Evolutionary conservation across 208 protist genomes (phyloP).

Genomic region (Wallacemonas rigidus): DNA sequence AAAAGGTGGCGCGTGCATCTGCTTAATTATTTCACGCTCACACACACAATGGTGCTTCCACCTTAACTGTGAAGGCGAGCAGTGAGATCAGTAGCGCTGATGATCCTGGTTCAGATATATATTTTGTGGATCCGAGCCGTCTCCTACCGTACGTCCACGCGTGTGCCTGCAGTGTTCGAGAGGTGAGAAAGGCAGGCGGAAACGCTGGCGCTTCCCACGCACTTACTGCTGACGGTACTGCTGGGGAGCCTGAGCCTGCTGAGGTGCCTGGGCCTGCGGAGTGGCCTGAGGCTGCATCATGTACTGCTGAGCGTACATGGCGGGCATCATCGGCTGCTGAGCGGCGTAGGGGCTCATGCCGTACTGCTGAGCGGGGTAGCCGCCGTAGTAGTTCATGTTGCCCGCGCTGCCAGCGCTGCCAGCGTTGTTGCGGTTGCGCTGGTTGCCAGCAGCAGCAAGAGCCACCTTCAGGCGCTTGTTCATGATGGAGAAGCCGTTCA

Average conservation of each 20-base stretch:
- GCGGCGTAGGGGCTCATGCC: slow-evolving; percentile 48
- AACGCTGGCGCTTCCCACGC: not conserved
- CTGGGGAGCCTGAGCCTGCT: slow-evolving; percentile 29
- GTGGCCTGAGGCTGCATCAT: slow-evolving; percentile 59
- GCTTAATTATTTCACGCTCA: too few species aligned
- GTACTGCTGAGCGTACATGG: slow-evolving; percentile 64
- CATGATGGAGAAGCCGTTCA: slow-evolving; percentile 87
- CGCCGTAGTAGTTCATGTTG: slow-evolving; percentile 54
- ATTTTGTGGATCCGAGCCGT: too few species aligned
- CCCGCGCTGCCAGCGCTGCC: slow-evolving; percentile 30
- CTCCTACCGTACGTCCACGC: too few species aligned
- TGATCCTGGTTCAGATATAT: too few species aligned
- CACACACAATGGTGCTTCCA: not conserved
- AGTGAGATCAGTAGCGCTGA: too few species aligned
- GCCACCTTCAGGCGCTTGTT: slow-evolving; percentile 92
- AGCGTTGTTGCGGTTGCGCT: slow-evolving; percentile 47
- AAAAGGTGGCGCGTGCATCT: too few species aligned
- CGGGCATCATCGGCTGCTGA: slow-evolving; percentile 16
- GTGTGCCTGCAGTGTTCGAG: too few species aligned
- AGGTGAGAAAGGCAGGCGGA: too few species aligned
- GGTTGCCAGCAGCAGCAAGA: slow-evolving; percentile 72
- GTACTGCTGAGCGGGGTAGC: slow-evolving; percentile 56
- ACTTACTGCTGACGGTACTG: slow-evolving; percentile 45
- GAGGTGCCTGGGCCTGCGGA: slow-evolving; percentile 60
- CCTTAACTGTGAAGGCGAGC: too few species aligned